These are phyloP conservation scores for Diutina scorzettiae DNA, from an alignment of 1,139 yeast species.

Conservation along the genomic window DNA sequence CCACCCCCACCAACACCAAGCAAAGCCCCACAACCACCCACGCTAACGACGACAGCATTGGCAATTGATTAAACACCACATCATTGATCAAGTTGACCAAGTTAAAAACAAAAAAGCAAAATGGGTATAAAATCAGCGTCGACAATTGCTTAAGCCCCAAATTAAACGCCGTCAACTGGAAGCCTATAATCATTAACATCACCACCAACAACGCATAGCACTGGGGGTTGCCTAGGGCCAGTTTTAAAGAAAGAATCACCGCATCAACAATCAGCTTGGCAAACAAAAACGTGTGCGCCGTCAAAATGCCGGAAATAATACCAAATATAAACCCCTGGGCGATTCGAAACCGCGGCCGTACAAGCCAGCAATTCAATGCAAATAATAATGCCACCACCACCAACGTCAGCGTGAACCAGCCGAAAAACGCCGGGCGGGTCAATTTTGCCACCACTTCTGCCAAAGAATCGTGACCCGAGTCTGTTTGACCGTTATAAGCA, in stretches of 20 bases:
- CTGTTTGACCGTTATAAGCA: slow-evolving; percentile 50
- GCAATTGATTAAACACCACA: slow-evolving; percentile 36
- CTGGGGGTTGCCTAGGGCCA: slow-evolving; percentile 24
- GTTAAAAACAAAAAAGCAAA: slow-evolving; percentile 78
- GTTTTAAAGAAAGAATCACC: slow-evolving; percentile 22
- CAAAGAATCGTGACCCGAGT: slow-evolving; percentile 16
- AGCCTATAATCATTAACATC: slow-evolving; percentile 59
- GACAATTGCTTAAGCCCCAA: slow-evolving; percentile 61
- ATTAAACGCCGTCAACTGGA: slow-evolving; percentile 65
- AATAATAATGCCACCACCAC: slow-evolving; percentile 14
- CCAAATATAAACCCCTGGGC: slow-evolving; percentile 52
- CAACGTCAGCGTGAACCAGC: slow-evolving; percentile 30
- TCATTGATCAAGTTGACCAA: slow-evolving; percentile 65
- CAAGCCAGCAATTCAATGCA: background rate
- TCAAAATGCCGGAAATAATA: slow-evolving; percentile 60
- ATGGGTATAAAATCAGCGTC: slow-evolving; percentile 72
- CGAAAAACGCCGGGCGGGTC: slow-evolving; percentile 17
- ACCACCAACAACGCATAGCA: slow-evolving; percentile 39
- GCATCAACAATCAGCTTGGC: slow-evolving; percentile 79
- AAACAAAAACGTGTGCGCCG: slow-evolving; percentile 76
- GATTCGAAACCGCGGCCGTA: background rate
- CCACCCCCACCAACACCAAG: slow-evolving; percentile 43
- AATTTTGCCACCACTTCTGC: slow-evolving; percentile 17
- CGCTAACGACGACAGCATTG: slow-evolving; percentile 22
- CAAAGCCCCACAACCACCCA: slow-evolving; percentile 40